Conservation (phyloP, 129 eudicot species). For the Flaveria trinervia region DNA sequence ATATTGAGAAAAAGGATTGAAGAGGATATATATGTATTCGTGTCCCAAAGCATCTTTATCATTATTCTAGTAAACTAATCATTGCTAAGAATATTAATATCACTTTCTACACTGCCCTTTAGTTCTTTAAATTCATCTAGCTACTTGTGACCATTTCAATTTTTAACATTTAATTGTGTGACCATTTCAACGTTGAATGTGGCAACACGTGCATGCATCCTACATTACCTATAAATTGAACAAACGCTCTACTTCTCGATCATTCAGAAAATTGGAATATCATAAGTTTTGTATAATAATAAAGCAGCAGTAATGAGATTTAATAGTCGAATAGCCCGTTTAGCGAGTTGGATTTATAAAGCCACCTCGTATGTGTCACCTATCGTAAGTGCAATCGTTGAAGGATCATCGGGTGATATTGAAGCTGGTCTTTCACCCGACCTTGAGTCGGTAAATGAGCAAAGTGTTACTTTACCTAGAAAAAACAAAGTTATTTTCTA, state of each 20-base stretch:
- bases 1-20: too few relatives aligned
- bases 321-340: not conserved
- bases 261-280: not conserved
- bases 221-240: not conserved
- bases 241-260: not conserved
- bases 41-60: too few relatives aligned
- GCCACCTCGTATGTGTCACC: constrained; percentile 12
- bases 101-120: too few relatives aligned
- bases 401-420: not conserved
- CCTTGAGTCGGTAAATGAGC: not conserved
- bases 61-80: too few relatives aligned
- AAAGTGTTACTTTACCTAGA: not conserved
- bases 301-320: not conserved
- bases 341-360: not conserved
- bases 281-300: not conserved
- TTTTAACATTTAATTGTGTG: not conserved
- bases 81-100: too few relatives aligned
- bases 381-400: not conserved
- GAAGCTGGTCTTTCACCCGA: not conserved
- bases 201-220: not conserved
- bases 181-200: not conserved
- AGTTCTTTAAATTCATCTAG: too few relatives aligned
- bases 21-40: too few relatives aligned
- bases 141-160: not conserved
- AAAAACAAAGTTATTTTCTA: constrained; percentile 19